Conservation (phyloP, 768 basidiomycete genomes). For the Leccinum ochraceum region DNA sequence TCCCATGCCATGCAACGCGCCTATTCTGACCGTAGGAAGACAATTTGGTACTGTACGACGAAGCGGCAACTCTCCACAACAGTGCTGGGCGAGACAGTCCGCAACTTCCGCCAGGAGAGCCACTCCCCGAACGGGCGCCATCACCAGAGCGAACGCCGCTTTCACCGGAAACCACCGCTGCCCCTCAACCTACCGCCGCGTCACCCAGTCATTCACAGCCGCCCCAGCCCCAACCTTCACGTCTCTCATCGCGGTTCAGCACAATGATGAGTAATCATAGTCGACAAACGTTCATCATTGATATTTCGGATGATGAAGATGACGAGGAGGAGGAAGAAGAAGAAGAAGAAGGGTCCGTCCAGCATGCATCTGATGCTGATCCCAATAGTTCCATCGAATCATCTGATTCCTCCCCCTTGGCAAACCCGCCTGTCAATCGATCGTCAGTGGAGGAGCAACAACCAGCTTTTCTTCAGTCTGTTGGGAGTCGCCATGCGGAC, state of each 20-base stretch:
- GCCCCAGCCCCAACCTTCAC: slow-evolving; percentile 7
- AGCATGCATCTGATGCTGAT: neutral
- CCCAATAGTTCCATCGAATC: slow-evolving; percentile 1
- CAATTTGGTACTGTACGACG: slow-evolving; percentile 9
- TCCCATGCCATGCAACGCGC: slow-evolving; percentile 13
- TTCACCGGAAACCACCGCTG: slow-evolving; percentile 11
- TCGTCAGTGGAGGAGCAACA: slow-evolving; percentile 7
- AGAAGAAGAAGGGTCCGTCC: slow-evolving; percentile 13
- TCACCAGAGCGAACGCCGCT: neutral
- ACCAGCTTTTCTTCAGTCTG: slow-evolving; percentile 2
- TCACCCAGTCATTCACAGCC: slow-evolving; percentile 1
- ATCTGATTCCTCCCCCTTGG: neutral
- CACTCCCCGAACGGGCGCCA: neutral
- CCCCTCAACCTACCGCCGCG: slow-evolving; percentile 1
- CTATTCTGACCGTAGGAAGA: slow-evolving; percentile 17
- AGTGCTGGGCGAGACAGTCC: slow-evolving; percentile 1
- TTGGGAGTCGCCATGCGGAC: slow-evolving; percentile 6
- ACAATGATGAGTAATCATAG: slow-evolving; percentile 23
- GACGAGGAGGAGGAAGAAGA: slow-evolving; percentile 26
- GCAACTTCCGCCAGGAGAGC: slow-evolving; percentile 6
- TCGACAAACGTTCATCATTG: slow-evolving; percentile 32
- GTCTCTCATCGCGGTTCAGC: slow-evolving; percentile 28
- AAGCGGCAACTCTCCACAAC: neutral
- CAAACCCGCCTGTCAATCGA: neutral
- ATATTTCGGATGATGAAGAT: slow-evolving; percentile 34